phyloP scores from a whole-genome alignment of 2,329 filamentous ascomycete species.

The Fusarium sp. region DNA sequence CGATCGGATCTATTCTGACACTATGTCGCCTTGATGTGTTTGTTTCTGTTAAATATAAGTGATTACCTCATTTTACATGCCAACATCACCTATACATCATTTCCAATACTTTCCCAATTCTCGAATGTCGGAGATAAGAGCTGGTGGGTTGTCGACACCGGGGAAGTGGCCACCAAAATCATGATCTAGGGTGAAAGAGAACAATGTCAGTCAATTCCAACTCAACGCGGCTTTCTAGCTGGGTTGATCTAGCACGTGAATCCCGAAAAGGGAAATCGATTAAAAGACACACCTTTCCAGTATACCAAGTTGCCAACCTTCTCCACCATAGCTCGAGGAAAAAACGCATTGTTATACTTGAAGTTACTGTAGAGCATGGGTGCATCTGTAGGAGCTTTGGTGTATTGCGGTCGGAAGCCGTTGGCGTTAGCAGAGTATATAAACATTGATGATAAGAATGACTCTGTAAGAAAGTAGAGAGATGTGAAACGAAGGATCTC shows the following conservation, averaged over 20 bases:
- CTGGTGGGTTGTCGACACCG: constrained; percentile 24
- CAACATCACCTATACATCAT: background rate
- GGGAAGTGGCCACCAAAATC: constrained; percentile 30
- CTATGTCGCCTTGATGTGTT: too few relatives aligned
- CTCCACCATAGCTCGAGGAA: constrained; percentile 22
- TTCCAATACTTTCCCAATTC: constrained; percentile 16
- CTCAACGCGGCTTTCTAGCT: background rate
- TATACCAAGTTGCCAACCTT: constrained; percentile 38
- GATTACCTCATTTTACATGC: background rate
- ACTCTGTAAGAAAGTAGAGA: constrained; percentile 47
- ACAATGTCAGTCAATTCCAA: background rate
- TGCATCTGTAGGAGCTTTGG: constrained; percentile 31
- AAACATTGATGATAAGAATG: constrained; percentile 41
- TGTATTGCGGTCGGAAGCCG: constrained; percentile 25
- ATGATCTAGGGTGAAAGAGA: constrained; percentile 4
- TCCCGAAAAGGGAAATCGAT: background rate
- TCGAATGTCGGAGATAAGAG: constrained; percentile 11
- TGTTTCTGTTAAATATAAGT: too few relatives aligned
- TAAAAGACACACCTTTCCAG: constrained; percentile 11
- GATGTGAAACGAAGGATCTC: constrained; percentile 42
- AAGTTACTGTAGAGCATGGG: constrained; percentile 39
- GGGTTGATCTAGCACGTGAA: background rate
- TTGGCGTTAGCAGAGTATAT: constrained; percentile 35
- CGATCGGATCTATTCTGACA: too few relatives aligned
- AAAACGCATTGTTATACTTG: constrained; percentile 42